Conservation (phyloP, 2,329 filamentous ascomycete species). For the Microdochium paspali region DNA sequence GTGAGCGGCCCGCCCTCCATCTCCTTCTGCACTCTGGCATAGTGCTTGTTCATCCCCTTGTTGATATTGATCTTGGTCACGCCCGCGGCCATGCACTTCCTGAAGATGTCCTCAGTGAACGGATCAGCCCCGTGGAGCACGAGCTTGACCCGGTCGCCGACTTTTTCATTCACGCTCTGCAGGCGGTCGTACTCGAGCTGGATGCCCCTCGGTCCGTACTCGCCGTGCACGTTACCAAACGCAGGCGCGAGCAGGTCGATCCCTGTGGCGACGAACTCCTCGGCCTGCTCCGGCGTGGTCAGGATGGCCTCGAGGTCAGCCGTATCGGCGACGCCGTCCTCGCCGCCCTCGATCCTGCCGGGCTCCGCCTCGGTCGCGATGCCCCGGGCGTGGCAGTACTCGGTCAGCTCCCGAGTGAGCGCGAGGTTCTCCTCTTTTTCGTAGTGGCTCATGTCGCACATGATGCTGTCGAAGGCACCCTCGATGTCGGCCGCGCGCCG, state of each 20-base stretch:
- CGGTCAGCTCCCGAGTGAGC: conserved; percentile 52
- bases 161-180: conserved; percentile 25
- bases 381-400: conserved; percentile 53
- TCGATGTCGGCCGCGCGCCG: conserved; percentile 47
- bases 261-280: conserved; percentile 55
- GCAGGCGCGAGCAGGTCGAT: conserved; percentile 61
- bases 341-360: conserved; percentile 55
- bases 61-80: conserved; percentile 42
- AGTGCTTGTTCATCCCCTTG: conserved; percentile 40
- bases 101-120: conserved; percentile 34
- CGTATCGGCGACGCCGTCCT: conserved; percentile 57
- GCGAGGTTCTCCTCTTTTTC: conserved; percentile 61
- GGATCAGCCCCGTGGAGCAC: conserved; percentile 39
- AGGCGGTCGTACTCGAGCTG: conserved; percentile 25
- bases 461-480: conserved; percentile 59
- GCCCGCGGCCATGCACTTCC: conserved; percentile 31
- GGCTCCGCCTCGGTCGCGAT: conserved; percentile 66
- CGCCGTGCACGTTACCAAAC: conserved; percentile 61
- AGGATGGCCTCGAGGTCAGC: conserved; percentile 31
- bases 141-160: conserved; percentile 33
- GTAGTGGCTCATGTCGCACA: conserved; percentile 70
- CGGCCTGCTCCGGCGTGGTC: conserved; percentile 54
- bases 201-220: conserved; percentile 43
- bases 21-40: conserved; percentile 31
- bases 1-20: conserved; percentile 36